Percentiles rank a stretch among this genome's conserved stretches.
These are phyloP conservation scores for Chlorociboria aeruginascens DNA, from an alignment of 495 filamentous ascomycete species.

Conservation along the genomic window DNA sequence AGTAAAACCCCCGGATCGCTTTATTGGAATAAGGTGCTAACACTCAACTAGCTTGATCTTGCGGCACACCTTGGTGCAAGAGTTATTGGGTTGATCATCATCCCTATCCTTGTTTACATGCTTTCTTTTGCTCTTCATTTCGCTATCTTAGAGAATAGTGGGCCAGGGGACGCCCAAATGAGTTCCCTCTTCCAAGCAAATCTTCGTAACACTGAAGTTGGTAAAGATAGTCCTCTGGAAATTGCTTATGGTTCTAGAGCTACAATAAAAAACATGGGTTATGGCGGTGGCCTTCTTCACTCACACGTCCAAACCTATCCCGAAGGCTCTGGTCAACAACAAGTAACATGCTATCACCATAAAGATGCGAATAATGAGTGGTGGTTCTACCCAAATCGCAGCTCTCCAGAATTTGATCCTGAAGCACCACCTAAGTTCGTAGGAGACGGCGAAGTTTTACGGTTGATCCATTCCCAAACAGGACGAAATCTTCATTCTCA, in stretches of 20 bases:
- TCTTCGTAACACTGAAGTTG: slow-evolving; percentile 82
- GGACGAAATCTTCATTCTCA: slow-evolving; percentile 96
- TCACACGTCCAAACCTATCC: slow-evolving; percentile 95
- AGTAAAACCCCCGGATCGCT: slow-evolving; percentile 27
- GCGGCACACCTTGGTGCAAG: slow-evolving; percentile 69
- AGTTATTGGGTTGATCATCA: slow-evolving; percentile 73
- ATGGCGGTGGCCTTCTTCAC: slow-evolving; percentile 94
- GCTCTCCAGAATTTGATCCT: slow-evolving; percentile 57
- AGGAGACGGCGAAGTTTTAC: slow-evolving; percentile 65
- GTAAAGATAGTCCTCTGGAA: slow-evolving; percentile 86
- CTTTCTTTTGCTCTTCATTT: slow-evolving; percentile 93
- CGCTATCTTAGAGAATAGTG: slow-evolving; percentile 81
- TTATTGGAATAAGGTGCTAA: slow-evolving; percentile 1
- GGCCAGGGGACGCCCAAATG: slow-evolving; percentile 97
- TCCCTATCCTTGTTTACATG: slow-evolving; percentile 83
- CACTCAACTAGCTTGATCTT: slow-evolving; percentile 44
- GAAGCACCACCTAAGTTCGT: slow-evolving; percentile 59
- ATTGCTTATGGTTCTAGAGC: slow-evolving; percentile 79
- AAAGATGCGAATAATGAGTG: slow-evolving; percentile 99
- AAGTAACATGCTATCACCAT: slow-evolving; percentile 98
- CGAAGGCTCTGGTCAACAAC: slow-evolving; percentile 88
- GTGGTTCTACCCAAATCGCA: slow-evolving; percentile 93
- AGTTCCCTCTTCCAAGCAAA: slow-evolving; percentile 98
- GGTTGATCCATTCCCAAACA: slow-evolving; percentile 88
- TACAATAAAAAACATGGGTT: slow-evolving; percentile 98